phyloP scores from a whole-genome alignment of 2,329 filamentous ascomycete species.

The Penicillium janthinellum region DNA sequence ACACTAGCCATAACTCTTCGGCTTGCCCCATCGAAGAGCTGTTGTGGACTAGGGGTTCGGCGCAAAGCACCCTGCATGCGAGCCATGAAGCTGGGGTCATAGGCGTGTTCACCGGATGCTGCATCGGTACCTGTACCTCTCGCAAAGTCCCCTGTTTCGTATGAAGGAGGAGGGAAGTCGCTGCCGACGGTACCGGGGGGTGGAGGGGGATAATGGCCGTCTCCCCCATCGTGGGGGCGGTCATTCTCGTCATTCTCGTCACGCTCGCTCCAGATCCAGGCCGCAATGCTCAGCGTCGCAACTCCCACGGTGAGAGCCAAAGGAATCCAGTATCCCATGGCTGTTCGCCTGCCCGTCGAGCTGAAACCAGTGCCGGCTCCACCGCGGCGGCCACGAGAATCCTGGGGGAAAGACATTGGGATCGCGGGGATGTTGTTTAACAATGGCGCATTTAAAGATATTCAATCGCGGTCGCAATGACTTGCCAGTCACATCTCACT shows the following conservation, averaged over 20 bases:
- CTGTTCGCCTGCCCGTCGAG: constrained; percentile 44
- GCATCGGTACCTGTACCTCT: constrained; percentile 39
- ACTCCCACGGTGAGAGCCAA: constrained; percentile 83
- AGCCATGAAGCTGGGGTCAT: constrained; percentile 66
- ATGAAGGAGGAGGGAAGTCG: constrained; percentile 32
- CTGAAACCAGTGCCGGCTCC: constrained; percentile 45
- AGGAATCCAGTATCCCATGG: constrained; percentile 78
- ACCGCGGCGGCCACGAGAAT: constrained; percentile 41
- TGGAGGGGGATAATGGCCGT: constrained; percentile 25
- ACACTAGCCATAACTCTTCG: constrained; percentile 79
- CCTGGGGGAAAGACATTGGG: constrained; percentile 46
- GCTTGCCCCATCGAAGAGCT: constrained; percentile 81
- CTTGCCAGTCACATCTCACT: constrained; percentile 38
- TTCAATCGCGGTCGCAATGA: constrained; percentile 27
- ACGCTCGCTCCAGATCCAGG: constrained; percentile 93
- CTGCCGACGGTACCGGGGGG: constrained; percentile 29
- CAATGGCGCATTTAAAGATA: constrained; percentile 30
- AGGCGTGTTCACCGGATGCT: constrained; percentile 33
- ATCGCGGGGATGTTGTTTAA: constrained; percentile 27
- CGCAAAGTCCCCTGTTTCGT: constrained; percentile 34
- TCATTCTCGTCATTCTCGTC: constrained; percentile 69
- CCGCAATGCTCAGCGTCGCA: constrained; percentile 80
- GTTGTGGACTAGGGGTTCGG: constrained; percentile 82
- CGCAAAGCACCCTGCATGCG: constrained; percentile 80
- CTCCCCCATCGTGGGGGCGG: constrained; percentile 43